Conservation (phyloP, 352 stramenopile genomes). For the Globisporangium viniferum region DNA sequence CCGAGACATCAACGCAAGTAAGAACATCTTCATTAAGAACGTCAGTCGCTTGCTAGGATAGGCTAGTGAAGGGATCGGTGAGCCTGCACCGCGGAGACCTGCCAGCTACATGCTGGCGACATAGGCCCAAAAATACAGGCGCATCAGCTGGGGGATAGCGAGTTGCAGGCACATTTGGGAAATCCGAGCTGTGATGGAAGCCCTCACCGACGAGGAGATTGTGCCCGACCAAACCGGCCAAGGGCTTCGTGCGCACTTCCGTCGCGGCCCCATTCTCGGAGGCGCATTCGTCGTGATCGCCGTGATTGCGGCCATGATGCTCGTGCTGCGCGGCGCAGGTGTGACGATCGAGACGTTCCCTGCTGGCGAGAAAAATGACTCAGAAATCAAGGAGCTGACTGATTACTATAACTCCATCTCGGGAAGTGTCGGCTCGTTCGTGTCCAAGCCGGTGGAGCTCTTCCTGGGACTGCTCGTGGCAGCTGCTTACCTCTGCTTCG, state of each 20-base stretch:
- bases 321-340: background rate
- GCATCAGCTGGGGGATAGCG: no score
- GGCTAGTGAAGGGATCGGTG: no score
- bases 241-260: background rate
- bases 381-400: constrained; percentile 6
- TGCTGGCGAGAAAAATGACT: background rate
- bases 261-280: background rate
- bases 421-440: constrained; percentile 1
- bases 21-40: no score
- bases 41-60: no score
- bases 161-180: no score
- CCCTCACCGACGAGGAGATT: no score
- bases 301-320: background rate
- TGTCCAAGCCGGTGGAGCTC: constrained; percentile 7
- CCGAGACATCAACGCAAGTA: no score
- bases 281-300: background rate
- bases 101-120: no score
- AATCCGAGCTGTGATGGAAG: no score
- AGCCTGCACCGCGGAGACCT: no score
- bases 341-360: constrained; percentile 3
- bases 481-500: constrained; percentile 7
- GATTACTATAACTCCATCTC: constrained; percentile 16
- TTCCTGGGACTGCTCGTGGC: constrained; percentile 5
- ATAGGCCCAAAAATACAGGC: no score
- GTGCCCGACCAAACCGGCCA: background rate